Evolutionary conservation across 2,329 filamentous ascomycete species (phyloP).

Genomic region (Fusarium zealandicum): DNA sequence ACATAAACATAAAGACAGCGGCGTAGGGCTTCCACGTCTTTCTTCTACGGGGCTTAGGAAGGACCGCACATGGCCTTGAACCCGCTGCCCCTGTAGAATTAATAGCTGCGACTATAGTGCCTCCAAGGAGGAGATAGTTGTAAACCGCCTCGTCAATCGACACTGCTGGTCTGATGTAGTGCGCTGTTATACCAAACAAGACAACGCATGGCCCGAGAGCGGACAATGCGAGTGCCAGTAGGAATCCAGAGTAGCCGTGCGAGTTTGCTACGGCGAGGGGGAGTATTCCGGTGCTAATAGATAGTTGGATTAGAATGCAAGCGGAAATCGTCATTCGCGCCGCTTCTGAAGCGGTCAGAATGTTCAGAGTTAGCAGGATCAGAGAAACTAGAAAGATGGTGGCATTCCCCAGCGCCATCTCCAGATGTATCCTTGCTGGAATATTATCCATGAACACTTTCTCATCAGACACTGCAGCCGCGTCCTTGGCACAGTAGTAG

Average conservation of each 20-base stretch:
- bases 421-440: slow-evolving; percentile 10
- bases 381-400: slow-evolving; percentile 15
- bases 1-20: slow-evolving; percentile 10
- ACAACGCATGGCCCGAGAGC: slow-evolving; percentile 6
- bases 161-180: neutral
- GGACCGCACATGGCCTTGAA: neutral
- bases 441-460: slow-evolving; percentile 1
- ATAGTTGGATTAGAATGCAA: slow-evolving; percentile 22
- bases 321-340: slow-evolving; percentile 25
- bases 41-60: neutral
- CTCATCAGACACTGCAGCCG: slow-evolving; percentile 2
- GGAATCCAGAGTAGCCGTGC: neutral
- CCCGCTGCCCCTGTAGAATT: neutral
- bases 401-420: slow-evolving; percentile 11
- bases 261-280: neutral
- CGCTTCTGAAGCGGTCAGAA: slow-evolving; percentile 16
- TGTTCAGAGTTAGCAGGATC: neutral
- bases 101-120: slow-evolving; percentile 6
- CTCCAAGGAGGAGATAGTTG: slow-evolving; percentile 17
- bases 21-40: slow-evolving; percentile 4
- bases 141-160: neutral
- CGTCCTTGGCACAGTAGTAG: slow-evolving; percentile 26
- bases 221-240: slow-evolving; percentile 6
- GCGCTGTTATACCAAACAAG: neutral
- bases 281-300: slow-evolving; percentile 1